Evolutionary conservation across 2,329 filamentous ascomycete genomes (phyloP).

Genomic region (Paraconiothyrium sp.): DNA sequence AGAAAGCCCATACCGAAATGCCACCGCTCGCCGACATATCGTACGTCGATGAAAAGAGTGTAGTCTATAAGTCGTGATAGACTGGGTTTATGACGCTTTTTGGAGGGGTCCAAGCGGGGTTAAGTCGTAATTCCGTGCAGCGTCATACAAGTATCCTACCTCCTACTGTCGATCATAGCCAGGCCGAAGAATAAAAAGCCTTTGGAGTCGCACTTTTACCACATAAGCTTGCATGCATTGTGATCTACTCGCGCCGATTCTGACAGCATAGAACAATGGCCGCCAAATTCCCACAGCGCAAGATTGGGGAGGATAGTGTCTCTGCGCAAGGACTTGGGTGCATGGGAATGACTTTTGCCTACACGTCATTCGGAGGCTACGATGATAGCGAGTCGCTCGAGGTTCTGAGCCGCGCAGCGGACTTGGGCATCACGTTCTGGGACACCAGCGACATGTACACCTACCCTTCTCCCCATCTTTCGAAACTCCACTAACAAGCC

Average conservation of each 20-base stretch:
- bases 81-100: no score
- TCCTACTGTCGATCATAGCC: neutral
- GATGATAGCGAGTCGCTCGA: constrained; percentile 8
- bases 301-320: constrained; percentile 1
- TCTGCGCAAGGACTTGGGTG: constrained; percentile 14
- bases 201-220: no score
- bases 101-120: no score
- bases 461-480: neutral
- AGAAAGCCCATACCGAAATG: no score
- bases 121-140: no score
- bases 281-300: constrained; percentile 9
- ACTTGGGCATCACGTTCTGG: constrained; percentile 48
- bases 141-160: no score
- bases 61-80: no score
- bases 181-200: neutral
- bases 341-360: constrained; percentile 14
- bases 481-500: constrained; percentile 10
- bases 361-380: neutral
- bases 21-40: no score
- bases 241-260: neutral
- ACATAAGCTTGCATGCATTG: no score
- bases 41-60: no score
- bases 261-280: neutral
- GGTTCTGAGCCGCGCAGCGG: neutral
- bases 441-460: constrained; percentile 22